Evolutionary conservation across 305 asterid species (phyloP), one percentile per base, ranked within the genome.

Genomic region (Ilex paraguariensis): DNA sequence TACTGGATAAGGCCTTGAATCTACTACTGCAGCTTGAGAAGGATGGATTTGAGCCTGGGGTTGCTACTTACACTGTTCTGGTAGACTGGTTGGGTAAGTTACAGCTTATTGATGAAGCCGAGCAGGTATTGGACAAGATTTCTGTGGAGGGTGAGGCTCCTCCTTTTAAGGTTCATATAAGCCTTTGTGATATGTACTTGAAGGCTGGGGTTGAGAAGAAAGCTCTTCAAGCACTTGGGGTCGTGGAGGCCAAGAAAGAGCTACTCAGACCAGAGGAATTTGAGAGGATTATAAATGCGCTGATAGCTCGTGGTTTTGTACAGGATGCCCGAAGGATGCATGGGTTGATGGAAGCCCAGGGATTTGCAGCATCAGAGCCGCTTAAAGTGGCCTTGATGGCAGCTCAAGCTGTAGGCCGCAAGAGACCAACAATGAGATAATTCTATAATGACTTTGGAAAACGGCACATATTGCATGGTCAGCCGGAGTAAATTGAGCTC

Each of bases 161-260:
- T 50, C 91, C 98, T 0, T 56, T 85, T 40, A 71, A 73, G 76
- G 72, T 92, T 57, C 95, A 85, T 49, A 46, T 89, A 49, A 82
- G 86, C 72, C 90, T 92, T 50, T 92, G 97, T 71, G 91, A 76
- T 58, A 82, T 92, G 91, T 82, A 89, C 60, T 55, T 86, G 0
- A 83, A 75, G 73, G 76, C 84, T 33, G 81, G 87, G 62, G 66
- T 17, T 3, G 87, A 87, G 76, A 87, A 84, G 77, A 89, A 87
- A 81, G 93, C 91, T 33, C 82, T 87, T 66, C 93, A 92, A 79
- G 84, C 90, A 59, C 71, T 92, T 36, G 91, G 91, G 42, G 94
- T 84, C 60, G 39, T 92, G 73, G 97, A 92, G 82, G 78, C 91
- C 3, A 89, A 85, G 76, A 77, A 69, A 59, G 88, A 86, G 33